Evolutionary conservation across 768 basidiomycete species (phyloP), one percentile per base, ranked within the genome.

Genomic region (Pleurotus ostreatus): DNA sequence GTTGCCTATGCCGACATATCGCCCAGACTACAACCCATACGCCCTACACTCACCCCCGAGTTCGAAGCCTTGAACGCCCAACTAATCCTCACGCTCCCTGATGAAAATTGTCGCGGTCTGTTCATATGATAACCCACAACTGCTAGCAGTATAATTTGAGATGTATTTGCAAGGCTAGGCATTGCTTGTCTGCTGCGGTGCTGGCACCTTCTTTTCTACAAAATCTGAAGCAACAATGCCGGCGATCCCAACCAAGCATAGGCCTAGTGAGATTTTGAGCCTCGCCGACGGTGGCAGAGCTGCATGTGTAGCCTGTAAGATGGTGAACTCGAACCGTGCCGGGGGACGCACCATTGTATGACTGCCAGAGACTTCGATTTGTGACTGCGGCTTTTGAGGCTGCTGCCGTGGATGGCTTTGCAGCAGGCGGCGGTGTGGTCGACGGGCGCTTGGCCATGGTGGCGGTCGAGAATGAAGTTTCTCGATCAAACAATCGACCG

Each of bases 251-350:
- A 83, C 64, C 3, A 72, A 64, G 58, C 78, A 82, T 46, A 79
- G 65, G 4, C 69, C 76, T 56, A 83, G 68, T 4, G 82, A 81
- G 46, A 85, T 61, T 51, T 71, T 69, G 25, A 83, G 71, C 37
- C 84, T 80, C 40, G 81, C 81, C 25, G 72, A 68, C 23, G 83
- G 68, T 9, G 84, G 80, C 30, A 86, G 73, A 41, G 76, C 84
- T 85, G 63, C 46, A 15, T 7, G 25, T 34, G 30, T 34, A 1
- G 30, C 62, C 38, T 51, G 51, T 20, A 39, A 55, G 45, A 25
- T 23, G n/a, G 18, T 30, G 20, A 26, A 46, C 18, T 22, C 48
- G 30, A 44, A 44, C 1, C 7, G n/a, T 2, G 5, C 55, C 26
- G 25, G 18, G 26, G 9, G 55, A 11, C 30, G 57, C 59, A 71